These are phyloP conservation scores for Rhamnella rubrinervis DNA, from an alignment of 331 rosid genomes.

Conservation along the genomic window DNA sequence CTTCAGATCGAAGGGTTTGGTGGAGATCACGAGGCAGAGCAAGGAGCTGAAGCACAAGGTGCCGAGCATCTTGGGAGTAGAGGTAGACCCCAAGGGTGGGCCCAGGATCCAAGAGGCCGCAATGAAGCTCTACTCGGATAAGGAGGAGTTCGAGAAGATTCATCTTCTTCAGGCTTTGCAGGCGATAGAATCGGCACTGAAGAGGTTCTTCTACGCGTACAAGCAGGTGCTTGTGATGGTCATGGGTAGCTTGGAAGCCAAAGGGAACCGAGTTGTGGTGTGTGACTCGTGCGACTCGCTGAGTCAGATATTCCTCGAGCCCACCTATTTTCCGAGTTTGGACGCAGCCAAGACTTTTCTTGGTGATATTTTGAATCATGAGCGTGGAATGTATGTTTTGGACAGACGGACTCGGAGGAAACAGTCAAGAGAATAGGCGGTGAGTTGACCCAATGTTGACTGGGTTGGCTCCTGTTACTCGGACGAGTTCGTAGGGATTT, in stretches of 20 bases:
- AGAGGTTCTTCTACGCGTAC: conserved; percentile 71
- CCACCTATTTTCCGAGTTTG: conserved; percentile 83
- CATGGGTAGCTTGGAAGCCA: conserved; percentile 75
- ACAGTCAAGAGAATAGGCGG: neutral
- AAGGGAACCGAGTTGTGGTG: conserved; percentile 58
- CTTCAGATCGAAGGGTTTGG: conserved; percentile 68
- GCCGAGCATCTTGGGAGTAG: conserved; percentile 73
- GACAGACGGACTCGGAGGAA: conserved; percentile 18
- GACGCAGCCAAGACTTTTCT: conserved; percentile 96
- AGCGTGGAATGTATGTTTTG: neutral
- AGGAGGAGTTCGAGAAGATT: conserved; percentile 45
- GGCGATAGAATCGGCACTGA: conserved; percentile 59
- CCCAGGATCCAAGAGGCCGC: conserved; percentile 93
- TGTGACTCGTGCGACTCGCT: conserved; percentile 58
- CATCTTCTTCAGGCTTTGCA: conserved; percentile 71
- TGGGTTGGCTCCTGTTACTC: neutral
- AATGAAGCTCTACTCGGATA: conserved; percentile 70
- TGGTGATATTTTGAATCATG: conserved; percentile 44
- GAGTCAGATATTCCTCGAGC: conserved; percentile 69
- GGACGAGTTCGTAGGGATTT: neutral
- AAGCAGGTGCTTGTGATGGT: conserved; percentile 67
- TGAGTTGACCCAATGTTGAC: neutral
- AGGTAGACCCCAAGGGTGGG: conserved; percentile 91
- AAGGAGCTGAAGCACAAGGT: conserved; percentile 69
- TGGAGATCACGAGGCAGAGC: conserved; percentile 55